Base-by-base conservation (phyloP, 176 grass and related monocot genomes). In the Aegilops tauschii region DNA sequence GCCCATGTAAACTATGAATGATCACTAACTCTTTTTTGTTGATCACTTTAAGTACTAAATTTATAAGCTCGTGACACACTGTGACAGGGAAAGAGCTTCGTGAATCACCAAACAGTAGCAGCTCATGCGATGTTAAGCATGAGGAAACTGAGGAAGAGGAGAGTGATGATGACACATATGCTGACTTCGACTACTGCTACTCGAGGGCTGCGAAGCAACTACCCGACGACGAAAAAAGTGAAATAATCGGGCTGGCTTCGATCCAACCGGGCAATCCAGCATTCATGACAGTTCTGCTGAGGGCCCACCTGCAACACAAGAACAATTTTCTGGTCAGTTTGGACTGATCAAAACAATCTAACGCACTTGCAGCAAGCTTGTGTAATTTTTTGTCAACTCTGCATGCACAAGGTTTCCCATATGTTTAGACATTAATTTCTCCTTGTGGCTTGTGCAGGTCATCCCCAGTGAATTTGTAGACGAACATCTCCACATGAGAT, bases 201-300 rank as follows among this genome's bases (percentile, higher is more conserved):
- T 16, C 54, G 6, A 83, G 69, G 76, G 9, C 6, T 29, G 77
- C 42, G 8, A 5, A 25, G 30, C 63, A 31, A 20, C 73, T 67
- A 63, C 42, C 0, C 0, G 77, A 82, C 23, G 39, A 85, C 2
- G 83, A 84, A 30, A 80, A 35, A 21, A 27, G 23, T 31, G 23
- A 86, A 23, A 82, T 90, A 68, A 5, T 42, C 8, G 50, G 66
- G 17, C 63, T 89, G 39, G 52, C 65, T 84, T 31, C 58, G 31
- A 56, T 87, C 34, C n/a, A 27, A 61, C 23, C 27, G 1, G 61
- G 36, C 65, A 94, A 94, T 84, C 83, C 92, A 21, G 83, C 61
- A 27, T 91, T 91, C 80, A 12, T 91, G 21, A 82, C 54, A 61
- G 67, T 94, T 80, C 42, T 91, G 4, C 34, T 84, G 28, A 59